phyloP scores from a whole-genome alignment of 2,329 filamentous ascomycete genomes.

The Aspergillus sp. region DNA sequence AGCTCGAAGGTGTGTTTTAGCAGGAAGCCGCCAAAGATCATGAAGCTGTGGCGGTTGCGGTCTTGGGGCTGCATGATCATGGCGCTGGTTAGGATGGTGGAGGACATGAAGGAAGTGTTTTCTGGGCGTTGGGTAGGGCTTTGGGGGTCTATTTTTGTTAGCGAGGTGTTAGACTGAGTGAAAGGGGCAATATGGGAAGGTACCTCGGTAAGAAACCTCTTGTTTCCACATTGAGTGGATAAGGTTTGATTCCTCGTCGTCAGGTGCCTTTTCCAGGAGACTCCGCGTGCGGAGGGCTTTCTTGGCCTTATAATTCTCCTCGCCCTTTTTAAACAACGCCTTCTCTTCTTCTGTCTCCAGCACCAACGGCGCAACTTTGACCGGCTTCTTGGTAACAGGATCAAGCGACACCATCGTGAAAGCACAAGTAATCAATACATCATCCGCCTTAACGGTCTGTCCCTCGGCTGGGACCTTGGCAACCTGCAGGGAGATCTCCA shows the following conservation, averaged over 20 bases:
- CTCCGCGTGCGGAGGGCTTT: slow-evolving; percentile 56
- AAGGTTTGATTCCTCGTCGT: slow-evolving; percentile 63
- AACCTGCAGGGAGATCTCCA: slow-evolving; percentile 68
- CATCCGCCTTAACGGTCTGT: slow-evolving; percentile 48
- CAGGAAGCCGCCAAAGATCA: slow-evolving; percentile 72
- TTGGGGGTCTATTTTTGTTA: slow-evolving; percentile 44
- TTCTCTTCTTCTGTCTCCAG: slow-evolving; percentile 61
- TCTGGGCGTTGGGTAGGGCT: slow-evolving; percentile 47
- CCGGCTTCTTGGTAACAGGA: slow-evolving; percentile 59
- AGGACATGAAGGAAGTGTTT: slow-evolving; percentile 57
- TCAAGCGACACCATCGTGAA: slow-evolving; percentile 74
- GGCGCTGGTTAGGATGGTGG: slow-evolving; percentile 57
- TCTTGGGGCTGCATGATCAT: slow-evolving; percentile 71
- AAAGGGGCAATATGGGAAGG: too few species aligned
- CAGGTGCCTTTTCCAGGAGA: slow-evolving; percentile 60
- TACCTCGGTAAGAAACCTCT: slow-evolving; percentile 57
- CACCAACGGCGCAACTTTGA: slow-evolving; percentile 55
- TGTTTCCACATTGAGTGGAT: slow-evolving; percentile 69
- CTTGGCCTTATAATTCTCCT: slow-evolving; percentile 60
- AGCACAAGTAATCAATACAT: slow-evolving; percentile 63
- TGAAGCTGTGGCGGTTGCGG: slow-evolving; percentile 64
- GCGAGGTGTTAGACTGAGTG: not conserved
- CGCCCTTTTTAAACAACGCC: slow-evolving; percentile 54
- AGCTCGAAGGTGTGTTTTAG: slow-evolving; percentile 70
- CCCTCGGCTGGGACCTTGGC: slow-evolving; percentile 59